phyloP scores from a whole-genome alignment of 179 eudicot species.

The Kewa caespitosa region DNA sequence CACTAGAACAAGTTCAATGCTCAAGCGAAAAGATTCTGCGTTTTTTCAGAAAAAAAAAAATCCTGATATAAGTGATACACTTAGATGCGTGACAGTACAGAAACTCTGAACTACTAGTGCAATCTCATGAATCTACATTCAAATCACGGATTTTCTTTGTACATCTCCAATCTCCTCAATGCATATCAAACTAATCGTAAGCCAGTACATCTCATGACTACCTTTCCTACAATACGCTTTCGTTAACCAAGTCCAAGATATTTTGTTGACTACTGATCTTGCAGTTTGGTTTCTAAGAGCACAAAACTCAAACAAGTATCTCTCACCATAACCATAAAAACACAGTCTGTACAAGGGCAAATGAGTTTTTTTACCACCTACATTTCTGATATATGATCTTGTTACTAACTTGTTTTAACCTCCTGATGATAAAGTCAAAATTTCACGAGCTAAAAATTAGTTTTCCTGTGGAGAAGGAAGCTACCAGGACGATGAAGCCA shows the following conservation, averaged over 20 bases:
- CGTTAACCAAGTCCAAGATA: neutral
- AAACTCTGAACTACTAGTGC: constrained; percentile 13
- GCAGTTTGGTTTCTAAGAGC: neutral
- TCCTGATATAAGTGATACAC: neutral
- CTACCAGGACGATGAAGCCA: constrained; percentile 36
- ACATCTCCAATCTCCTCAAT: constrained; percentile 21
- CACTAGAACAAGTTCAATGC: neutral
- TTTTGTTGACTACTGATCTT: neutral
- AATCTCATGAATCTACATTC: constrained; percentile 28
- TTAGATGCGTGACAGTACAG: constrained; percentile 9
- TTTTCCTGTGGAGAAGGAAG: constrained; percentile 36
- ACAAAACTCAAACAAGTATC: constrained; percentile 12
- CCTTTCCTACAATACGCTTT: constrained; percentile 17
- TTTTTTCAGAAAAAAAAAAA: neutral
- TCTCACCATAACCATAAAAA: constrained; percentile 8
- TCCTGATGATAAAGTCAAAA: constrained; percentile 5
- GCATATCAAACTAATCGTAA: constrained; percentile 19
- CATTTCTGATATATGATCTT: constrained; percentile 11
- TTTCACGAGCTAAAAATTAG: constrained; percentile 32
- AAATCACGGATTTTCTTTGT: constrained; percentile 23
- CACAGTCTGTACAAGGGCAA: constrained; percentile 32
- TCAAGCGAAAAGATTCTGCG: neutral
- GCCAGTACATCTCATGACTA: constrained; percentile 12
- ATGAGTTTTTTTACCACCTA: constrained; percentile 13
- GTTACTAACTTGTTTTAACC: constrained; percentile 27